Evolutionary conservation across 768 basidiomycete species (phyloP).

Genomic region (Xerocomus spinulosus): DNA sequence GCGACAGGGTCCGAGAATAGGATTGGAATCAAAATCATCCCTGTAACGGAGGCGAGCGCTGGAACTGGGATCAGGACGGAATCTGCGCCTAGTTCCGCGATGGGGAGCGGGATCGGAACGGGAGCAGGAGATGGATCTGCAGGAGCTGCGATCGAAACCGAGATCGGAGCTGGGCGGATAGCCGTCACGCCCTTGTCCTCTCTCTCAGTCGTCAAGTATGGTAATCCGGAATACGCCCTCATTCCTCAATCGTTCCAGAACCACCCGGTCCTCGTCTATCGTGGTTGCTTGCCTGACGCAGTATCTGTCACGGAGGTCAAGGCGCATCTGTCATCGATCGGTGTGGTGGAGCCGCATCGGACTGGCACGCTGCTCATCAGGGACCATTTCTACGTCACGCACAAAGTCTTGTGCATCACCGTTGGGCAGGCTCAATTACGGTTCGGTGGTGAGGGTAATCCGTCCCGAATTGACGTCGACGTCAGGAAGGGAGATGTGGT

Average conservation of each 20-base stretch:
- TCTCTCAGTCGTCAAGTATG: constrained; percentile 28
- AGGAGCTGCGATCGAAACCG: background rate
- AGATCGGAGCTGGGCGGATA: background rate
- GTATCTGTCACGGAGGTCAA: constrained; percentile 27
- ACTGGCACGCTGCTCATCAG: constrained; percentile 39
- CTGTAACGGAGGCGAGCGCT: background rate
- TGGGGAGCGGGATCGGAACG: background rate
- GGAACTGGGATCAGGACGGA: background rate
- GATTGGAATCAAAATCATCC: background rate
- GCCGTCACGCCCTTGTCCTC: constrained; percentile 20
- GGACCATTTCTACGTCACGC: constrained; percentile 40
- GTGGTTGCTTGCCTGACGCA: constrained; percentile 24
- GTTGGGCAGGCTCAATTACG: constrained; percentile 34
- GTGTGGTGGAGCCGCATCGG: constrained; percentile 38
- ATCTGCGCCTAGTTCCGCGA: background rate
- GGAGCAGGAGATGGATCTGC: background rate
- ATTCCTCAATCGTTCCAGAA: constrained; percentile 34
- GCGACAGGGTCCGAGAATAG: background rate
- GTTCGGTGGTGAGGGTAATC: constrained; percentile 39
- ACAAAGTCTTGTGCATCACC: constrained; percentile 37
- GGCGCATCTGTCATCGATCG: constrained; percentile 30
- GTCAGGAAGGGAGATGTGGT: constrained; percentile 38
- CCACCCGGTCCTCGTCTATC: constrained; percentile 38
- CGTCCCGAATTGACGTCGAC: constrained; percentile 27
- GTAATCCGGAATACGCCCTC: constrained; percentile 30